Evolutionary conservation across 2,329 filamentous ascomycete genomes (phyloP).

Genomic region (Microascus cirrosus): DNA sequence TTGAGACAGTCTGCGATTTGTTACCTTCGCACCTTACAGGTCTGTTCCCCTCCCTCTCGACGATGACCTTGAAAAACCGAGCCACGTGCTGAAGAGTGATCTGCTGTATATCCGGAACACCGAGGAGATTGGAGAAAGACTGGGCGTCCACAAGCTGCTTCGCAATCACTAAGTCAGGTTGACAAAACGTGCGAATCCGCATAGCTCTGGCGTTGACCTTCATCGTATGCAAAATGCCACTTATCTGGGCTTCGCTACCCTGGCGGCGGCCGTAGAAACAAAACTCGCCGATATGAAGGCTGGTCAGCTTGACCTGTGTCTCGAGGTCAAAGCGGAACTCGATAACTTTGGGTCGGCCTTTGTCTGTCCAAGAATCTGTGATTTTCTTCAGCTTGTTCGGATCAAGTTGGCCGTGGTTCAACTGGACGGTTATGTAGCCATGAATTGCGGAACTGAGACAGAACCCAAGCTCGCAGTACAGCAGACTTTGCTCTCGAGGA

Average conservation of each 20-base stretch:
- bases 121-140: slow-evolving; percentile 37
- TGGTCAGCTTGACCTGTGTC: slow-evolving; percentile 45
- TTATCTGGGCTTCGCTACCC: slow-evolving; percentile 27
- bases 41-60: slow-evolving; percentile 31
- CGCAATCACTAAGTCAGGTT: slow-evolving; percentile 45
- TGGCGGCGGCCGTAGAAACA: slow-evolving; percentile 40
- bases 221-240: slow-evolving; percentile 39
- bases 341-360: slow-evolving; percentile 41
- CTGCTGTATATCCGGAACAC: slow-evolving; percentile 29
- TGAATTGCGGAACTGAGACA: slow-evolving; percentile 38
- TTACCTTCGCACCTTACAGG: slow-evolving; percentile 13
- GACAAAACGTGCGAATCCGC: slow-evolving; percentile 43
- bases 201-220: slow-evolving; percentile 39
- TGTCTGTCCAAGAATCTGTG: slow-evolving; percentile 37
- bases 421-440: slow-evolving; percentile 38
- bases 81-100: slow-evolving; percentile 36
- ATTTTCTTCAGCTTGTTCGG: slow-evolving; percentile 38
- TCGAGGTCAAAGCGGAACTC: slow-evolving; percentile 50
- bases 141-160: slow-evolving; percentile 46
- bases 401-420: slow-evolving; percentile 43
- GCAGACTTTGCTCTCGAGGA: slow-evolving; percentile 43
- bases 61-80: slow-evolving; percentile 41
- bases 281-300: slow-evolving; percentile 38
- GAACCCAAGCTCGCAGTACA: slow-evolving; percentile 50
- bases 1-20: slow-evolving; percentile 4